A percentile compares a stretch with the other conserved stretches of the same genome.
phyloP scores from a whole-genome alignment of 208 protist species.

The Lotmaria passim region DNA sequence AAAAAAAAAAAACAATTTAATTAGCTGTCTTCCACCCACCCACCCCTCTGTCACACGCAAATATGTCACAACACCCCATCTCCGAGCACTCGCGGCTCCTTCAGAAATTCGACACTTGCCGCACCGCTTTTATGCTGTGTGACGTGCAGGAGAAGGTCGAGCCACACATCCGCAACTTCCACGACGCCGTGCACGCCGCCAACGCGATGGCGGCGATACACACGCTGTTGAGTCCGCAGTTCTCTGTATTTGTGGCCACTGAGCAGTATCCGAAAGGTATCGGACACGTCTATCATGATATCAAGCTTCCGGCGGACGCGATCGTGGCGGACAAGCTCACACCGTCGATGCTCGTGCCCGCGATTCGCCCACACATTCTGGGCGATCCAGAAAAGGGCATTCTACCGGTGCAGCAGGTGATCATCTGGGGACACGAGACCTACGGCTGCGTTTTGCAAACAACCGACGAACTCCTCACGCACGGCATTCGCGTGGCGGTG shows the following conservation, averaged over 20 bases:
- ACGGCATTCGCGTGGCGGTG: conserved; percentile 63
- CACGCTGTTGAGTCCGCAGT: conserved; percentile 29
- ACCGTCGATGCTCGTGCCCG: conserved; percentile 52
- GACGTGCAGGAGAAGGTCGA: conserved; percentile 63
- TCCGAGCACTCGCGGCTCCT: conserved; percentile 33
- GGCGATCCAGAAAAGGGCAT: conserved; percentile 33
- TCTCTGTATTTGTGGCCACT: conserved; percentile 53
- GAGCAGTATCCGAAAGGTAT: conserved; percentile 59
- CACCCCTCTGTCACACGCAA: too few relatives aligned
- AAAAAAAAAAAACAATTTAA: too few relatives aligned
- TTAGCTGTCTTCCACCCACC: too few relatives aligned
- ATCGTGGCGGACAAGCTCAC: conserved; percentile 53
- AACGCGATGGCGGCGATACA: conserved; percentile 50
- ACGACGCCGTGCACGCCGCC: conserved; percentile 50
- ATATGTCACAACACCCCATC: conserved; percentile 20
- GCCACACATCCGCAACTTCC: conserved; percentile 42
- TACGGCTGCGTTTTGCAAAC: conserved; percentile 78
- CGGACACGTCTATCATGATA: conserved; percentile 36
- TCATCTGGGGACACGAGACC: conserved; percentile 79
- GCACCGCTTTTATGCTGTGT: conserved; percentile 75
- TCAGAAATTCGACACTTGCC: conserved; percentile 44
- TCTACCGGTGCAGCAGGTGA: conserved; percentile 62
- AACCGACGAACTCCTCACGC: conserved; percentile 55
- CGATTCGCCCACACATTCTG: conserved; percentile 42
- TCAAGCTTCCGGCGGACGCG: conserved; percentile 43